Evolutionary conservation across 129 eudicot species (phyloP), one percentile per base, ranked within the genome.

Genomic region (Lactuca sativa): DNA sequence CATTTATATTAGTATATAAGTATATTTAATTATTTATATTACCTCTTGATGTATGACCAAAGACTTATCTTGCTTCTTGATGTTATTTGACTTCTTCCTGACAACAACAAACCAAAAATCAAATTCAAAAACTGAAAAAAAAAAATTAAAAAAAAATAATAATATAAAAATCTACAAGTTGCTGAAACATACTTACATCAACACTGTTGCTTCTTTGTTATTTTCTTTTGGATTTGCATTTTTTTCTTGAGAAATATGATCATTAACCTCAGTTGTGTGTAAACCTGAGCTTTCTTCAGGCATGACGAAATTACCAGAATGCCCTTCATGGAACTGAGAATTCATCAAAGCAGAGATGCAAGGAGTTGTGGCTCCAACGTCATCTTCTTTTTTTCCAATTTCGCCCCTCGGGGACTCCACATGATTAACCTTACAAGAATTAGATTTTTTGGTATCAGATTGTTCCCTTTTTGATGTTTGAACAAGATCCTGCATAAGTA

Each of bases 21-120:
- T 21, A 21, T 21, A 21, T 21, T 1, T 0, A 18, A 18, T 0
- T 18, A 1, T 6, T 43, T 43, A 8, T 9, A 43, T 6, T 12
- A 43, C 3, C 13, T 43, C 49, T 43, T 3, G 49, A 43, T 72
- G 81, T 65, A 66, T 71, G 62, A 74, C 73, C 59, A 73, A 56
- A 59, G 73, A 72, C 40, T 48, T 70, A 53, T 67, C 80, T 71
- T 59, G 65, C 44, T 51, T 85, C 64, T 56, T 67, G 53, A 66
- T 73, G 36, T 63, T 82, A 64, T 58, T 77, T 56, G 76, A 74
- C 11, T 62, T 77, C 73, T 73, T 82, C 38, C 96, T 92, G 86
- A 47, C 15, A 47, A 65, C 65, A 36, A 54, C 16, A 70, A 7
- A 69, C 30, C 30, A 55, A 30, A 74, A 16, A 68, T 53, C 62